Base-by-base conservation (phyloP, 1,284 basidiomycete genomes). In the Naganishia albida region DNA sequence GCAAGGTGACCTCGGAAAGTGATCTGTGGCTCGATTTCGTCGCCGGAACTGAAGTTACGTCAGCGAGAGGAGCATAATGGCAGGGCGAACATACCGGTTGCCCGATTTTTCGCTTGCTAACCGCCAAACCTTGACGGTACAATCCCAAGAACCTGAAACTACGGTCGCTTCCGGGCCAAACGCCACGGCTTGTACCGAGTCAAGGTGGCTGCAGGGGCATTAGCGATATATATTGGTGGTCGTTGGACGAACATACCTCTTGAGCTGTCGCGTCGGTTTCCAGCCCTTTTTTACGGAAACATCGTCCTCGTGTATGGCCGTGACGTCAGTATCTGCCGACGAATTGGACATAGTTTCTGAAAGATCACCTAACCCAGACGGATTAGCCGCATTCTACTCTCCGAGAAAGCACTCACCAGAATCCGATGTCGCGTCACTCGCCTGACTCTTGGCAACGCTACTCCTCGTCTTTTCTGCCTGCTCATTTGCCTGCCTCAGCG, bases 1-100 rank as follows among this genome's bases (percentile, higher is more conserved):
- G 89, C 89, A 12, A 91, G 90, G 80, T 99, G 95, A 12, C 93
- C 94, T 16, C 95, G 89, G 67, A 92, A 87, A 1, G 95, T 98
- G 44, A 93, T 83, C 73, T 93, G 88, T 4, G 93, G 93, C 73
- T 95, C 92, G 42, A 91, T 85, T 74, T 95, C 93, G 82, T 82
- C 70, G 85, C 84, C 60, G 85, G 78, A 65, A 86, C 89, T 43
- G 28, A 43, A 26, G 46, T 55, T 65, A 49, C 68, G 66, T 42
- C 55, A 68, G 64, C 63, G 53, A 38, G 62, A 67, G 63, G 55
- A 30, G 62, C 34, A 62, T 49, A 70, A 66, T 65, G 42, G 88
- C 82, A 82, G 67, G 87, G 85, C 16, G 4, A 7, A 51, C 43
- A 3, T 53, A 66, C 44, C 44, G 42, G 53, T 30, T 39, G 15